Percentiles rank a stretch among this genome's conserved stretches.
Conservation (phyloP, 768 basidiomycete species). For the Macrolepiota albuminosa region DNA sequence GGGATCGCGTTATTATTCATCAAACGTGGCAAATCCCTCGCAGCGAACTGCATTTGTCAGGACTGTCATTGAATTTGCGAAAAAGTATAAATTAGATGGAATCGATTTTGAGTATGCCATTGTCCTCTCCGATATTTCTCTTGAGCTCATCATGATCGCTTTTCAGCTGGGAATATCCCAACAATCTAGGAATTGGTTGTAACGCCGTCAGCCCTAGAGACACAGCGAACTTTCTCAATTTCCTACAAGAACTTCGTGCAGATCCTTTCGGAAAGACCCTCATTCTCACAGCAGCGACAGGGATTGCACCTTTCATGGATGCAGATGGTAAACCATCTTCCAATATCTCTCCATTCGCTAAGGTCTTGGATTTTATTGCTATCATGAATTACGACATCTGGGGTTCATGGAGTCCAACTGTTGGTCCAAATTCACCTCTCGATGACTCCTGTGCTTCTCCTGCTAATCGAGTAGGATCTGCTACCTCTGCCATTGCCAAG, state of each 20-base stretch:
- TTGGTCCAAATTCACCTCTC: slow-evolving; percentile 89
- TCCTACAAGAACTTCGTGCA: slow-evolving; percentile 68
- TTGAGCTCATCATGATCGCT: not conserved
- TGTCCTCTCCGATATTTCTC: not conserved
- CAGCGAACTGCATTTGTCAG: slow-evolving; percentile 65
- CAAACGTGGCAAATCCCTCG: slow-evolving; percentile 49
- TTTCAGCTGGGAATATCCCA: slow-evolving; percentile 86
- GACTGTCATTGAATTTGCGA: slow-evolving; percentile 46
- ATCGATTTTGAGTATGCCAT: slow-evolving; percentile 47
- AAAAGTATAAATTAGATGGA: slow-evolving; percentile 54
- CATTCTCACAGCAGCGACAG: slow-evolving; percentile 49
- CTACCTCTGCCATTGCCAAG: slow-evolving; percentile 58
- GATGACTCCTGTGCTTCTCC: slow-evolving; percentile 67
- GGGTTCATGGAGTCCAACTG: slow-evolving; percentile 56
- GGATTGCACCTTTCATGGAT: slow-evolving; percentile 35
- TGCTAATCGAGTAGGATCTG: slow-evolving; percentile 65
- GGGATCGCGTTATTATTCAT: slow-evolving; percentile 59
- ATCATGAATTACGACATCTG: slow-evolving; percentile 74
- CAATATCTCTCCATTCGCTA: slow-evolving; percentile 69
- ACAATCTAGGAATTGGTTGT: slow-evolving; percentile 61
- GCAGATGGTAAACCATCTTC: slow-evolving; percentile 49
- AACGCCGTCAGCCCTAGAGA: slow-evolving; percentile 63
- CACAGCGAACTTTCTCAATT: slow-evolving; percentile 71
- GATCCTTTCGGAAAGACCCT: slow-evolving; percentile 48
- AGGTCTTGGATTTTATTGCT: slow-evolving; percentile 50